These are phyloP conservation scores for Claviceps monticola DNA, from an alignment of 2,329 filamentous ascomycete genomes.

Conservation along the genomic window DNA sequence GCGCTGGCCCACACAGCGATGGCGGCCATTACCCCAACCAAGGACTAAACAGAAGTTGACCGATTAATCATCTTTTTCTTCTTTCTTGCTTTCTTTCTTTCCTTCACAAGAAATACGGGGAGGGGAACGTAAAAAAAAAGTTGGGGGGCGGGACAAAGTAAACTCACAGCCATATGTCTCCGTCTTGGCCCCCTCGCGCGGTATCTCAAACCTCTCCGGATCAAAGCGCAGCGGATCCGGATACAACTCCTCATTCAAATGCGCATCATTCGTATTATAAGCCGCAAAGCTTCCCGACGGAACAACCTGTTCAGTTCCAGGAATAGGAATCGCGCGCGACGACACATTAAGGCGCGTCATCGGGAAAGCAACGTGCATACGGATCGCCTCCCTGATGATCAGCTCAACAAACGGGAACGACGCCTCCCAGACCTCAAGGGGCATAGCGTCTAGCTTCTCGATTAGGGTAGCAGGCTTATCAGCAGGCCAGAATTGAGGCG, in stretches of 20 bases:
- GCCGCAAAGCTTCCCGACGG: constrained; percentile 9
- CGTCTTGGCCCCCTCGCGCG: not conserved
- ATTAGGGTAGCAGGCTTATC: not conserved
- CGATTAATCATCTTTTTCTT: not conserved
- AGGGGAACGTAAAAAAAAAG: too few relatives aligned
- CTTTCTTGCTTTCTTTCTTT: too few relatives aligned
- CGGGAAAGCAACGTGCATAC: constrained; percentile 8
- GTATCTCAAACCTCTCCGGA: constrained; percentile 9
- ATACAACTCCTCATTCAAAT: constrained; percentile 12
- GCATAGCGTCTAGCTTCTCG: constrained; percentile 6
- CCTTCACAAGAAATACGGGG: too few relatives aligned
- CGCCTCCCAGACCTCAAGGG: constrained; percentile 7
- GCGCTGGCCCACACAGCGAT: constrained; percentile 8
- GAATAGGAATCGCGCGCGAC: not conserved
- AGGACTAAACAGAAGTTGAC: not conserved
- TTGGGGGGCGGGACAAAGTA: too few relatives aligned
- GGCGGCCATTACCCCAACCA: constrained; percentile 8
- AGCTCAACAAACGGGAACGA: constrained; percentile 7
- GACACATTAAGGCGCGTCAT: not conserved
- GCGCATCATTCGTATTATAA: constrained; percentile 12
- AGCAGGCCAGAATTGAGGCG: not conserved
- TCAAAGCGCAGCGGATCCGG: constrained; percentile 9
- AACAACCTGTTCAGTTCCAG: constrained; percentile 10
- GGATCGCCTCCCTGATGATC: constrained; percentile 8
- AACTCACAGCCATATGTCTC: constrained; percentile 4